Conservation (phyloP, 1,284 basidiomycete genomes). For the Bondarzewia mesenterica region DNA sequence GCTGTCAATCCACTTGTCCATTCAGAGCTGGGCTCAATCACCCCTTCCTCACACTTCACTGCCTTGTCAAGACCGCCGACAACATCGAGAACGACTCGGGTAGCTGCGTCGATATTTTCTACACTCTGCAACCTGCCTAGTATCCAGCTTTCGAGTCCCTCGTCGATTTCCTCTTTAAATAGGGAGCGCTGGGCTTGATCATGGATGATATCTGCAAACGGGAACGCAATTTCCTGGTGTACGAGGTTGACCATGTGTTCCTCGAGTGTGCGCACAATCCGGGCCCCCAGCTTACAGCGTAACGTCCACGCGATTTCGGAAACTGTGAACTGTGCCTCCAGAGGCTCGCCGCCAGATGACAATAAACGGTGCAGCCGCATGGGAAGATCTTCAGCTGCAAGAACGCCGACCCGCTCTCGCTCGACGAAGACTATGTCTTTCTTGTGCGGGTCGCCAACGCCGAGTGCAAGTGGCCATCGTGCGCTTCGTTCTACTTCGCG, state of each 20-base stretch:
- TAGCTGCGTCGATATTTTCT: constrained; percentile 46
- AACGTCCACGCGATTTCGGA: constrained; percentile 55
- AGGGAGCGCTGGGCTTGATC: constrained; percentile 49
- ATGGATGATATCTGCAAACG: constrained; percentile 64
- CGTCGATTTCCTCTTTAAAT: constrained; percentile 48
- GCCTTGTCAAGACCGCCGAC: constrained; percentile 62
- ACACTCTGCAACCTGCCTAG: constrained; percentile 46
- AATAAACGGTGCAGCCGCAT: constrained; percentile 41
- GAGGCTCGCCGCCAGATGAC: constrained; percentile 22
- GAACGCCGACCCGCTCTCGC: constrained; percentile 63
- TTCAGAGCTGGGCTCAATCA: constrained; percentile 42
- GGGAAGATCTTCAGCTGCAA: constrained; percentile 62
- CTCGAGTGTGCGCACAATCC: constrained; percentile 49
- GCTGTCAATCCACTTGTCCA: constrained; percentile 57
- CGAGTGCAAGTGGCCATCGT: constrained; percentile 73
- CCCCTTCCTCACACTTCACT: constrained; percentile 68
- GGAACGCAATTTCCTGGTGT: constrained; percentile 68
- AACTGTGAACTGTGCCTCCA: constrained; percentile 44
- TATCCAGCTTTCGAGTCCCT: constrained; percentile 52
- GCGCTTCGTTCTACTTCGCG: constrained; percentile 81
- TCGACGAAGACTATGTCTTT: constrained; percentile 62
- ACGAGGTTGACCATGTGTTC: constrained; percentile 50
- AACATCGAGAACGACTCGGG: constrained; percentile 50
- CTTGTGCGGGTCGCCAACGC: constrained; percentile 32
- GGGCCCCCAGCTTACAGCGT: constrained; percentile 47